Conservation (phyloP, 805 yeast species). For the Ogataea trehaloabstinens region DNA sequence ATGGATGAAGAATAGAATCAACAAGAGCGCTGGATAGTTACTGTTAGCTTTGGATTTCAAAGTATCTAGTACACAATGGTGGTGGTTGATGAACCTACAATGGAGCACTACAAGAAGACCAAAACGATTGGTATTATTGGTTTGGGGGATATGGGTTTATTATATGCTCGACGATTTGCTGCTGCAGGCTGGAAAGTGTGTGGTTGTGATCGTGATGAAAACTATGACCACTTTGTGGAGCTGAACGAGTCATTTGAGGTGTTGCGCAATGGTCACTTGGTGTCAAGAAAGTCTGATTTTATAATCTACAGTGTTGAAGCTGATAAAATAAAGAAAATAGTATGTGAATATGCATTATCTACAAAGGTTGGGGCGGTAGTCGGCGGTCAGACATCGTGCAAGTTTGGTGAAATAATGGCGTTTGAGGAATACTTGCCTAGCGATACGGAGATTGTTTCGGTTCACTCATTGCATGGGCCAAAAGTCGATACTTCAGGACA, state of each 20-base stretch:
- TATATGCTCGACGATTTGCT: constrained; percentile 78
- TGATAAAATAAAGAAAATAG: constrained; percentile 72
- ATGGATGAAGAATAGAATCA: too few relatives aligned
- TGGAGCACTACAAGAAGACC: constrained; percentile 21
- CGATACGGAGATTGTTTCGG: constrained; percentile 79
- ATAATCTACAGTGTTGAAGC: constrained; percentile 93
- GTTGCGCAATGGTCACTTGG: constrained; percentile 76
- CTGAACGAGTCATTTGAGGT: constrained; percentile 49
- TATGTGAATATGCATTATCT: constrained; percentile 76
- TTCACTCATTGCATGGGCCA: constrained; percentile 96
- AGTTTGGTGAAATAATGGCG: constrained; percentile 83
- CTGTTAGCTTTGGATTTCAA: too few relatives aligned
- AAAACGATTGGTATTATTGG: constrained; percentile 89
- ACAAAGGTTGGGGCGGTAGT: constrained; percentile 86
- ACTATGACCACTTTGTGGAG: constrained; percentile 43
- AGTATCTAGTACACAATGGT: too few relatives aligned
- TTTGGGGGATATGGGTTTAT: constrained; percentile 92
- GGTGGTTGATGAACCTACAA: constrained; percentile 14
- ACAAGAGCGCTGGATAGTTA: too few relatives aligned
- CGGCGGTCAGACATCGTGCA: constrained; percentile 98
- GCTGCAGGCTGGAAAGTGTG: constrained; percentile 86
- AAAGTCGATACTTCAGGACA: constrained; percentile 85
- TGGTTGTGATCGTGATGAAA: constrained; percentile 81
- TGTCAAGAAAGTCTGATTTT: constrained; percentile 78
- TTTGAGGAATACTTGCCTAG: constrained; percentile 72